Evolutionary conservation across 345 rosid species (phyloP).

Genomic region (Turnera subulata): DNA sequence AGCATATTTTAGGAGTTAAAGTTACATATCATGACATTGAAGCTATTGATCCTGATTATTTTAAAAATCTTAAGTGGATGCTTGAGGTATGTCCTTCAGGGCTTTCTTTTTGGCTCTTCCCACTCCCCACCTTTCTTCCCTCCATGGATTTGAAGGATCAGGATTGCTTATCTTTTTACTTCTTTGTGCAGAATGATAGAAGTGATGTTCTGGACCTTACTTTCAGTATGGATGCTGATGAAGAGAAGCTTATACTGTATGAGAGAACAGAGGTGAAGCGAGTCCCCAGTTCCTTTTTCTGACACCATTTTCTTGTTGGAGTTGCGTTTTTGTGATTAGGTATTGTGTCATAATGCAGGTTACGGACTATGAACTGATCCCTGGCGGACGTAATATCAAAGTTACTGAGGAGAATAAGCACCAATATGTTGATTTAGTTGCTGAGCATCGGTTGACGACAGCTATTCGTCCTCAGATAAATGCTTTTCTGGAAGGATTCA

Average conservation of each 20-base stretch:
- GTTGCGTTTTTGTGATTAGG: neutral
- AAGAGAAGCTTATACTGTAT: conserved; percentile 83
- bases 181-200: conserved; percentile 68
- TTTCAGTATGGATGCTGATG: conserved; percentile 96
- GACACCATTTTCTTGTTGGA: neutral
- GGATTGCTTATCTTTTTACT: conserved; percentile 5
- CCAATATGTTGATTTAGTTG: conserved; percentile 82
- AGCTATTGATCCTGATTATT: conserved; percentile 95
- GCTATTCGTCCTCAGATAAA: conserved; percentile 97
- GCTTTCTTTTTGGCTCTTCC: neutral
- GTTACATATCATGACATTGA: conserved; percentile 95
- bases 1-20: conserved; percentile 86
- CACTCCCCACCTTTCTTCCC: neutral
- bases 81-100: conserved; percentile 59
- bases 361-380: conserved; percentile 86
- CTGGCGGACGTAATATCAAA: conserved; percentile 84
- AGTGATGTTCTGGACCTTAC: conserved; percentile 81
- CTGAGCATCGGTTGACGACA: conserved; percentile 88
- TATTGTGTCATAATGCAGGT: conserved; percentile 46
- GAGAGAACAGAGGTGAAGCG: conserved; percentile 65
- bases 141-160: too few species aligned
- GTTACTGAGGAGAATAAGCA: conserved; percentile 97
- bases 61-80: conserved; percentile 91
- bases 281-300: conserved; percentile 1
- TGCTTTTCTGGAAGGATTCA: conserved; percentile 88